A percentile compares a stretch with the other conserved stretches of the same genome.
phyloP scores from a whole-genome alignment of 176 grass and related monocot species.

The Triticum timopheevii region DNA sequence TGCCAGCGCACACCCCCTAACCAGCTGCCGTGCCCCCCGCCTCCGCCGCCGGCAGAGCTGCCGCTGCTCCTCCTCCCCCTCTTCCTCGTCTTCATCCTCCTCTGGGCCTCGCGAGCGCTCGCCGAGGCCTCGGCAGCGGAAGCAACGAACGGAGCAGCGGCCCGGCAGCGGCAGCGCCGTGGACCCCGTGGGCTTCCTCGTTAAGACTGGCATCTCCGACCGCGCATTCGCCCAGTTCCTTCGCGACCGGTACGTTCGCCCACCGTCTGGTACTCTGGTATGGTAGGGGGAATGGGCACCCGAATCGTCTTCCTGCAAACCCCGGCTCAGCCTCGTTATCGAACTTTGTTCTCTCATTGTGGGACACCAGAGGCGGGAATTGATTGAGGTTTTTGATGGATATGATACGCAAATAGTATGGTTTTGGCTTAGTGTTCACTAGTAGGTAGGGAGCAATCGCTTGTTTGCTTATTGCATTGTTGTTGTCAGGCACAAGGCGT shows the following conservation, averaged over 20 bases:
- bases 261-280: not conserved
- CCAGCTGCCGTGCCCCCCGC: not conserved
- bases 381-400: not conserved
- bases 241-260: slow-evolving; percentile 62
- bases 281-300: not conserved
- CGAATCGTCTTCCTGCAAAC: not conserved
- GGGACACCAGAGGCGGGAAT: not conserved
- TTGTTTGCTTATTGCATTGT: slow-evolving; percentile 21
- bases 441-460: not conserved
- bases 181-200: slow-evolving; percentile 78
- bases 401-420: not conserved
- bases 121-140: slow-evolving; percentile 35
- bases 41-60: not conserved
- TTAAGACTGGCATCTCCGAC: slow-evolving; percentile 68
- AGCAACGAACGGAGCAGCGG: slow-evolving; percentile 16
- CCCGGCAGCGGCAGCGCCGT: slow-evolving; percentile 35
- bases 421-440: not conserved
- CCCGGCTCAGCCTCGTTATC: not conserved
- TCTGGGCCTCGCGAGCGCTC: slow-evolving; percentile 30
- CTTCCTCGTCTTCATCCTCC: slow-evolving; percentile 26
- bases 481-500: slow-evolving; percentile 69
- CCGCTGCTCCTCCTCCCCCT: slow-evolving; percentile 27
- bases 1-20: not conserved
- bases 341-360: not conserved
- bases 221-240: slow-evolving; percentile 80